Conservation (phyloP, 768 basidiomycete species). For the Suillus fuscotomentosus region DNA sequence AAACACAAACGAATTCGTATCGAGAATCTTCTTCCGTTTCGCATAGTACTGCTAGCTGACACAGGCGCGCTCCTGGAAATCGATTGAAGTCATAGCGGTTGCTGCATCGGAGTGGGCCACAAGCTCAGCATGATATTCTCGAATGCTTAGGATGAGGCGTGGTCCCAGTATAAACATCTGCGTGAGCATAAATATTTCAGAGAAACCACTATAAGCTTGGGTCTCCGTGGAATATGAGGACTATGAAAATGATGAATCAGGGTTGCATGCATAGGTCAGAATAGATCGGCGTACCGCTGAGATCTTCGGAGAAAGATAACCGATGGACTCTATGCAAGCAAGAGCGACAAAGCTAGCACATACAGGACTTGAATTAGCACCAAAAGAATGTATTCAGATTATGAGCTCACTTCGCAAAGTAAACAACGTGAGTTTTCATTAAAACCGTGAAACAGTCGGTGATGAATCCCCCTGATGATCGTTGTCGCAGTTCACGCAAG, state of each 20-base stretch:
- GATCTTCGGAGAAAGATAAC: neutral
- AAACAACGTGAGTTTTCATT: too few species aligned
- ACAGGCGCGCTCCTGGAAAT: neutral
- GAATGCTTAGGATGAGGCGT: neutral
- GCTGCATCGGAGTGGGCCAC: neutral
- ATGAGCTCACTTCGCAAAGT: too few species aligned
- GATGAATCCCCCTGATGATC: too few species aligned
- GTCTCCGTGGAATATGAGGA: neutral
- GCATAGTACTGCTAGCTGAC: neutral
- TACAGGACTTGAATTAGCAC: too few species aligned
- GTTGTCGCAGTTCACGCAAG: too few species aligned
- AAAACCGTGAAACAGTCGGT: too few species aligned
- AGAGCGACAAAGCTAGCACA: too few species aligned
- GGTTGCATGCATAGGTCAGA: neutral
- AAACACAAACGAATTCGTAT: neutral
- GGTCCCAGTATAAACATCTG: neutral
- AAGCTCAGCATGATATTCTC: neutral
- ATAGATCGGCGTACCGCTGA: neutral
- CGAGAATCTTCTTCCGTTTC: neutral
- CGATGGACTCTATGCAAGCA: too few species aligned
- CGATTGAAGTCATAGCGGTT: neutral
- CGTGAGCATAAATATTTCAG: neutral
- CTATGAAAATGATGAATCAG: neutral
- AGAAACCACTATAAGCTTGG: neutral
- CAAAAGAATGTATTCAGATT: too few species aligned